Conservation (phyloP, 129 eudicot genomes). For the Dittrichia graveolens region DNA sequence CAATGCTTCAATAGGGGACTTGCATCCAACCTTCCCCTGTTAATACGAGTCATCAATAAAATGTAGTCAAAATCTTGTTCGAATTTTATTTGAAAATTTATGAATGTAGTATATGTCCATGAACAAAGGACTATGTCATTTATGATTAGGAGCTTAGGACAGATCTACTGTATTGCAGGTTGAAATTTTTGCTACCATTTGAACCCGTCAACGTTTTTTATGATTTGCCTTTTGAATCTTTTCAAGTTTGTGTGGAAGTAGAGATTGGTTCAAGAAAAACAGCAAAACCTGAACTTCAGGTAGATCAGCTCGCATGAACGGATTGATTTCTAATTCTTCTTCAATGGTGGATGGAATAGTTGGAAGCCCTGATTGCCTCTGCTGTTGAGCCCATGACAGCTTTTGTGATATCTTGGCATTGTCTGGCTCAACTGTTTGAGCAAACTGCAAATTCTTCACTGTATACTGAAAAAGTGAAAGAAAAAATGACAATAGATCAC, state of each 20-base stretch:
- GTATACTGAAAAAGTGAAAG: slow-evolving; percentile 64
- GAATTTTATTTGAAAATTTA: background rate
- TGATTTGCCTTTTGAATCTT: background rate
- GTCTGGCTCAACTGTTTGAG: slow-evolving; percentile 90
- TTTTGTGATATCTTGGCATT: slow-evolving; percentile 69
- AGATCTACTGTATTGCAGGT: background rate
- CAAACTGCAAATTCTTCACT: slow-evolving; percentile 96
- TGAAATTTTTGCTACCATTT: background rate
- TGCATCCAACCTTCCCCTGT: slow-evolving; percentile 79
- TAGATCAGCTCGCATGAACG: slow-evolving; percentile 81
- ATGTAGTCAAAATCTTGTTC: background rate
- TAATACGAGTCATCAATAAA: background rate
- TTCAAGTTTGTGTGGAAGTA: slow-evolving; percentile 13
- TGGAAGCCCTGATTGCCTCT: slow-evolving; percentile 73
- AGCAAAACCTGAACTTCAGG: slow-evolving; percentile 72
- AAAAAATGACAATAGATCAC: background rate
- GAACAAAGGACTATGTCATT: background rate
- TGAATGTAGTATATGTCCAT: background rate
- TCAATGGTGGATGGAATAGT: slow-evolving; percentile 86
- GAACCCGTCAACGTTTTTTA: background rate
- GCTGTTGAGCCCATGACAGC: slow-evolving; percentile 84
- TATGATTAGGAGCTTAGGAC: slow-evolving; percentile 11
- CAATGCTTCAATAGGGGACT: slow-evolving; percentile 72
- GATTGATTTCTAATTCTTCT: slow-evolving; percentile 78
- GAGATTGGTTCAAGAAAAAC: slow-evolving; percentile 4